Evolutionary conservation across 2,329 filamentous ascomycete genomes (phyloP), one percentile per base, ranked within the genome.

Genomic region (Penicillium griseofulvum): DNA sequence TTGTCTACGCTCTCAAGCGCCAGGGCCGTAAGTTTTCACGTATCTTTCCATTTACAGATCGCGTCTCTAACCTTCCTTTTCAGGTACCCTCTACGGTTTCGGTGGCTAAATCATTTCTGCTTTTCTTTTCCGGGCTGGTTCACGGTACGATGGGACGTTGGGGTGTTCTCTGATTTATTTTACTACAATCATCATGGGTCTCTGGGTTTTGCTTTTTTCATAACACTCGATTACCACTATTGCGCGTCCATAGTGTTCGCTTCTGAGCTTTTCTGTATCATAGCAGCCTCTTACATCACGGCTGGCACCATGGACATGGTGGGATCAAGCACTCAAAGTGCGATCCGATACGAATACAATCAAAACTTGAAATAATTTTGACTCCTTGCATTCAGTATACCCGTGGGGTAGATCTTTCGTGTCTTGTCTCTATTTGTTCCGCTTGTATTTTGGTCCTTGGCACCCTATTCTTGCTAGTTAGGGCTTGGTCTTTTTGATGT

Each of bases 21-120:
- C 82, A 84, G 79, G 82, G 82, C 72, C 81, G 82, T 76, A 68
- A 64, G 68, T 67, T 59, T 52, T 24, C 41, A 43, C 44, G 44
- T 24, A 24, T 43, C 19, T 55, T 28, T 22, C 49, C 36, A 2
- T 24, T 57, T 17, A 22, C 7, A 12, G n/a, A 14, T 10, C 57
- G 31, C 26, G 19, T 41, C 46, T 59, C 66, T 69, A 63, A 70
- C 61, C 12, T 57, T 19, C 16, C 11, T 29, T 14, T 56, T 41
- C 56, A 75, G 72, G 88, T 72, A 89, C 89, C 74, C 87, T 92
- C 65, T 93, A 92, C 83, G 89, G 89, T 81, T 92, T 92, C 84
- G 89, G 89, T 83, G 89, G 89, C 84, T 93, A 89, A 86, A 70
- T 71, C 55, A 59, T 53, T 68, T 65, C 57, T 66, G 63, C 64